Conservation (phyloP, 352 stramenopile genomes). For the Elongisporangium prolatum region DNA sequence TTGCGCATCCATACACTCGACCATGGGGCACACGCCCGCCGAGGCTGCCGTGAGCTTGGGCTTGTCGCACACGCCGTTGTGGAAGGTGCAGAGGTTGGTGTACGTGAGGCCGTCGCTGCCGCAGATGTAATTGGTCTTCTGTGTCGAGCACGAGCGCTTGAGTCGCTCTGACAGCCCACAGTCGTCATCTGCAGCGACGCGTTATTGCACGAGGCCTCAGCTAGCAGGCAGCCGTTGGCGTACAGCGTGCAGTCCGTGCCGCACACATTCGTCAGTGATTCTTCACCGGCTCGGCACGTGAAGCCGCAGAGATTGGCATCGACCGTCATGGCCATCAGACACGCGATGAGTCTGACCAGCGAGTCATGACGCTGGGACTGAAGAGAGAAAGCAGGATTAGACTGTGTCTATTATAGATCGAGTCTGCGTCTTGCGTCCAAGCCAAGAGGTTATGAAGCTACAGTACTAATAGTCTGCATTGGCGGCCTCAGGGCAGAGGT, state of each 20-base stretch:
- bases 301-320: neutral
- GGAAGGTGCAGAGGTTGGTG: slow-evolving; percentile 35
- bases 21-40: neutral
- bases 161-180: neutral
- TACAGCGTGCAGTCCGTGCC: slow-evolving; percentile 10
- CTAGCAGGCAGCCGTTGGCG: slow-evolving; percentile 7
- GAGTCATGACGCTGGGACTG: neutral
- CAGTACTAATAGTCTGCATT: neutral
- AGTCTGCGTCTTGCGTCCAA: neutral
- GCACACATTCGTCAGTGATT: slow-evolving; percentile 8
- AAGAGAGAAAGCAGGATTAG: neutral
- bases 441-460: too few relatives aligned
- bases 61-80: neutral
- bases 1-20: neutral
- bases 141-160: neutral
- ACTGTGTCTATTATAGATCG: neutral
- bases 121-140: slow-evolving; percentile 15
- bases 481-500: neutral
- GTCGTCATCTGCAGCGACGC: neutral
- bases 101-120: slow-evolving; percentile 41
- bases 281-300: neutral
- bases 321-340: neutral
- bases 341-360: neutral
- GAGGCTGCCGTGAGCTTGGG: neutral
- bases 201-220: neutral